Evolutionary conservation across 1,284 basidiomycete genomes (phyloP).

Genomic region (Malassezia psittaci): DNA sequence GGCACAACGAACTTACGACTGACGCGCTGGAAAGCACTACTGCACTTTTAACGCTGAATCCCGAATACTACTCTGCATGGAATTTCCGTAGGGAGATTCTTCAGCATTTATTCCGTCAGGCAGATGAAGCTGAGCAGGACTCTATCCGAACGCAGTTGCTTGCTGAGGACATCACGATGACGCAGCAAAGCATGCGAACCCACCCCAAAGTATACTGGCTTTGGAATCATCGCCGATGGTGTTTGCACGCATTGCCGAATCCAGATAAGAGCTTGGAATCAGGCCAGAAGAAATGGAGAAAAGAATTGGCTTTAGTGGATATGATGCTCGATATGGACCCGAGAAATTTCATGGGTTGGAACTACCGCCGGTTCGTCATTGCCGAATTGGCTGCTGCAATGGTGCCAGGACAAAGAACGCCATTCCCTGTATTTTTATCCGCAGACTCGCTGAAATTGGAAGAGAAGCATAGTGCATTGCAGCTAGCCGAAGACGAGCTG

Average conservation of each 20-base stretch:
- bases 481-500: slow-evolving; percentile 28
- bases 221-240: slow-evolving; percentile 47
- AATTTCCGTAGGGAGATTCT: slow-evolving; percentile 38
- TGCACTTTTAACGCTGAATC: slow-evolving; percentile 35
- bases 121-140: not conserved
- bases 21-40: slow-evolving; percentile 29
- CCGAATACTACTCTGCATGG: slow-evolving; percentile 45
- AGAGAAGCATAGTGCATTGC: slow-evolving; percentile 6
- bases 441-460: not conserved
- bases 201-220: slow-evolving; percentile 48
- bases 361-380: slow-evolving; percentile 37
- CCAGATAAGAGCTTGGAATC: not conserved
- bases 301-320: slow-evolving; percentile 37
- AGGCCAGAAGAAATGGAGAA: slow-evolving; percentile 24
- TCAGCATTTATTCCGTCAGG: slow-evolving; percentile 18
- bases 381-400: slow-evolving; percentile 22
- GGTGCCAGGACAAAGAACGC: not conserved
- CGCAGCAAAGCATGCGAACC: slow-evolving; percentile 34
- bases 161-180: slow-evolving; percentile 35
- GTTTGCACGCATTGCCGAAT: slow-evolving; percentile 22
- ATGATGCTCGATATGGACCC: slow-evolving; percentile 43
- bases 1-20: not conserved
- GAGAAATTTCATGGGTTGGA: slow-evolving; percentile 45
- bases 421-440: slow-evolving; percentile 13
- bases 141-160: slow-evolving; percentile 13